These are phyloP conservation scores for Atalantia buxifolia DNA, from an alignment of 345 rosid genomes.

Conservation along the genomic window DNA sequence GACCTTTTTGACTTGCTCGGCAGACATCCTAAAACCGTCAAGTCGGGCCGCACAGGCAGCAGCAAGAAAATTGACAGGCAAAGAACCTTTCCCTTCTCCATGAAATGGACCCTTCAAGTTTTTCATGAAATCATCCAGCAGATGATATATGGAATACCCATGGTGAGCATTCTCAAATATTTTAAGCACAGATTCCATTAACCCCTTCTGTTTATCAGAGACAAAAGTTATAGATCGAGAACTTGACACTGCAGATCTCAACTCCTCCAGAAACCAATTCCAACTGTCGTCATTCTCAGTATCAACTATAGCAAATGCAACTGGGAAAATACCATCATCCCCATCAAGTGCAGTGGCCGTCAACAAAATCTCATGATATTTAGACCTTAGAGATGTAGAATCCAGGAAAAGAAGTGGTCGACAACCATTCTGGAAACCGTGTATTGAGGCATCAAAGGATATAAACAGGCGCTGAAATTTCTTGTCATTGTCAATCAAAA, in stretches of 20 bases:
- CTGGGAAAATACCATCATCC: slow-evolving; percentile 67
- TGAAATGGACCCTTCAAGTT: slow-evolving; percentile 73
- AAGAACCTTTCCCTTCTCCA: slow-evolving; percentile 75
- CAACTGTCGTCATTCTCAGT: slow-evolving; percentile 69
- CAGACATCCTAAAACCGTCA: slow-evolving; percentile 49
- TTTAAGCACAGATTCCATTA: slow-evolving; percentile 52
- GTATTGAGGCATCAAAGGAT: slow-evolving; percentile 56
- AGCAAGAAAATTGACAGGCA: slow-evolving; percentile 57
- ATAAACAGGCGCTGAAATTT: slow-evolving; percentile 77
- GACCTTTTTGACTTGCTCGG: slow-evolving; percentile 59
- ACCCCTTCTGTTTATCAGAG: slow-evolving; percentile 71
- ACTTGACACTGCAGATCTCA: slow-evolving; percentile 52
- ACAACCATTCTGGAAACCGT: slow-evolving; percentile 76
- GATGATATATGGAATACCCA: slow-evolving; percentile 71
- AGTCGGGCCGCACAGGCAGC: slow-evolving; percentile 72
- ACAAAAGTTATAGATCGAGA: slow-evolving; percentile 64
- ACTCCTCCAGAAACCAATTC: slow-evolving; percentile 81
- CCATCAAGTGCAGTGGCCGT: slow-evolving; percentile 86
- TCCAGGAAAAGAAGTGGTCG: slow-evolving; percentile 90
- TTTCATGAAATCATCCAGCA: slow-evolving; percentile 70
- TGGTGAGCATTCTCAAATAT: slow-evolving; percentile 62
- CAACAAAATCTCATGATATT: slow-evolving; percentile 74
- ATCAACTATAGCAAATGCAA: slow-evolving; percentile 79
- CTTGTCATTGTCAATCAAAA: slow-evolving; percentile 47
- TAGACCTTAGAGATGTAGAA: slow-evolving; percentile 61